phyloP scores from a whole-genome alignment of 108 stramenopile species.

The Phaeodactylum tricornutum region DNA sequence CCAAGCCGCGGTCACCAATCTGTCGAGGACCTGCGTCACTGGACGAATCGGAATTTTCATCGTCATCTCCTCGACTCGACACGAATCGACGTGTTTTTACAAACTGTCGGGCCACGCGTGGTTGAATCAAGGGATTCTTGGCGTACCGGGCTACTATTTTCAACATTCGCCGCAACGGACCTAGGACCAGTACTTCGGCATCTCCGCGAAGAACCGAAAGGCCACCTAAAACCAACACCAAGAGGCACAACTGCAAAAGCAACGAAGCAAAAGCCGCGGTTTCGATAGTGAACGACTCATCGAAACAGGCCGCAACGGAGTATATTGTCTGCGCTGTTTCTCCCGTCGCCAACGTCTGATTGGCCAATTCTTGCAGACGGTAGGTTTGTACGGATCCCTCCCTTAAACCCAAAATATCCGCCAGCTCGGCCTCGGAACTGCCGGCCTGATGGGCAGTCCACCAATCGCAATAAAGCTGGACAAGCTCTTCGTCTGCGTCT shows the following conservation, averaged over 20 bases:
- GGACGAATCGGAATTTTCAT: no score
- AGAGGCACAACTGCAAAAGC: conserved; percentile 31
- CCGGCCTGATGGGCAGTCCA: not conserved
- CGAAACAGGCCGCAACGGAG: not conserved
- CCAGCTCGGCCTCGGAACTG: conserved; percentile 10
- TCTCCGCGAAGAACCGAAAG: conserved; percentile 55
- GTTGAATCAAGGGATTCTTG: conserved; percentile 28
- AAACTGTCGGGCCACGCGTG: no score
- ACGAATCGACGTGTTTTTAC: conserved; percentile 46
- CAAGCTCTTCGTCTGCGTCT: not conserved
- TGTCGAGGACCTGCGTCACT: not conserved
- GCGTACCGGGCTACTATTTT: conserved; percentile 66
- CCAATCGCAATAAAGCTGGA: no score
- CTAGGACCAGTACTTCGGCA: conserved; percentile 62
- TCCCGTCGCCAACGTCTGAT: no score
- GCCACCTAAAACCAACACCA: conserved; percentile 33
- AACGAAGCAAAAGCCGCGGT: conserved; percentile 1
- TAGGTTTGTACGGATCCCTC: conserved; percentile 8
- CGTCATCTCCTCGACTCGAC: no score
- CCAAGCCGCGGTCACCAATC: not conserved
- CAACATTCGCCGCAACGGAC: conserved; percentile 69
- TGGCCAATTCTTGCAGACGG: no score
- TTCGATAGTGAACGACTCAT: conserved; percentile 1
- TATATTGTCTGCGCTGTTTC: not conserved
- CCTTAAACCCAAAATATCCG: conserved; percentile 10